These are phyloP conservation scores for Nephelium lappaceum DNA, from an alignment of 345 rosid genomes.

Conservation along the genomic window DNA sequence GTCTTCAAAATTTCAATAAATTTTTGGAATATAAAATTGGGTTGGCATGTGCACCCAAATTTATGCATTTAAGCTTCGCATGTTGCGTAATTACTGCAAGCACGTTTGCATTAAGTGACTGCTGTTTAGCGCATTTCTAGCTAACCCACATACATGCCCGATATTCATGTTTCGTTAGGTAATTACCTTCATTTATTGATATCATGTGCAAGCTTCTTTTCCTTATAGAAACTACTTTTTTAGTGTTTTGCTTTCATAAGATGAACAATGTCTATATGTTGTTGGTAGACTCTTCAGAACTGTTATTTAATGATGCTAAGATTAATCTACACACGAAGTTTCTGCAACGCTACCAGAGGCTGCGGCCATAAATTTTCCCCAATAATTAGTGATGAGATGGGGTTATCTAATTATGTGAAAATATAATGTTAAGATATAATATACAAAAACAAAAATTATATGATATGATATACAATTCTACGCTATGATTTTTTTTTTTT, in stretches of 20 bases:
- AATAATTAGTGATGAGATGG: too few species aligned
- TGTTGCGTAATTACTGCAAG: conserved; percentile 44
- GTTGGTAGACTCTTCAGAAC: neutral
- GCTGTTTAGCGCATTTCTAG: conserved; percentile 41
- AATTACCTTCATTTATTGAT: conserved; percentile 38
- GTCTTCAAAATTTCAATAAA: conserved; percentile 18
- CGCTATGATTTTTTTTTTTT: too few species aligned
- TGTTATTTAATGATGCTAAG: neutral
- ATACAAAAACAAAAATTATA: too few species aligned
- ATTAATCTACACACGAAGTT: neutral
- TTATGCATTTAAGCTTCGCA: conserved; percentile 41
- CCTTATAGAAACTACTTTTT: neutral
- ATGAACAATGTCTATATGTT: neutral
- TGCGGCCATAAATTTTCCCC: too few species aligned
- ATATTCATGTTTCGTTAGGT: conserved; percentile 26
- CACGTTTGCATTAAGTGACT: conserved; percentile 52
- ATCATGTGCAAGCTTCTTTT: conserved; percentile 33
- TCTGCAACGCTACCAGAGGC: too few species aligned
- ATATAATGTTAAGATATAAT: too few species aligned
- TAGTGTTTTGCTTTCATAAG: neutral
- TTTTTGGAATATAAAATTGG: conserved; percentile 13
- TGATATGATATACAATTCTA: too few species aligned
- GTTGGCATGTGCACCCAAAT: conserved; percentile 40
- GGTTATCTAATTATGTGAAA: too few species aligned
- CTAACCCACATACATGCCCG: conserved; percentile 27